Base-by-base conservation (phyloP, 2,329 filamentous ascomycete species). In the Talaromyces sp. region DNA sequence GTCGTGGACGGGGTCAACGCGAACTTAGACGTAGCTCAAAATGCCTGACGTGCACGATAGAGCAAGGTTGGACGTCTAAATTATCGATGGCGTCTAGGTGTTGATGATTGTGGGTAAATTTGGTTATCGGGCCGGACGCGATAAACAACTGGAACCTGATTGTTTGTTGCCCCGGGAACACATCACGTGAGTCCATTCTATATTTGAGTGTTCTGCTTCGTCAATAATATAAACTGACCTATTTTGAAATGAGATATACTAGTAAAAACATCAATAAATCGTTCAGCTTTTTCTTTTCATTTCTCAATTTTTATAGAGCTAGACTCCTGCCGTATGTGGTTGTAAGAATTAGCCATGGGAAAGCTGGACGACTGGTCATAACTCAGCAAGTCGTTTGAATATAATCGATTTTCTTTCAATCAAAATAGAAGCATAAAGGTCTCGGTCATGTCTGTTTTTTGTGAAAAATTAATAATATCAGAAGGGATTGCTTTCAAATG, bases 101-200 rank as follows among this genome's bases (percentile, higher is more conserved):
- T 53, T 53, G 49, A 53, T 17, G 13, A 30, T 28, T 53, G 28
- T 28, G 49, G 49, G 30, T 13, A 51, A 28, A 17, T 53, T 53
- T 30, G 22, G 49, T 53, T 53, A 53, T 53, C 49, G 27, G 49
- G 49, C 49, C 49, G 49, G 49, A 19, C 25, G 44, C 44, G 72
- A 73, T 73, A 73, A 75, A 74, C 72, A 74, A 63, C 67, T 65
- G 65, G 6, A 22, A 57, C 60, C 58, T 19, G 19, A 58, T 55
- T 5, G 44, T 1, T 1, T 17, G 73, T 76, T 75, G 68, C 67
- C 67, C 59, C 42, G 69, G 71, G 55, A 65, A 76, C 64, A 15
- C 5, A n/a, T 63, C 72, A 75, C 72, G 68, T 73, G 72, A 51
- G 17, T 2, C 25, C 22, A 25, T 17, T 47, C 17, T 17, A 25